Base-by-base conservation (phyloP, 1,139 yeast genomes). In the Kodamaea alishanica region DNA sequence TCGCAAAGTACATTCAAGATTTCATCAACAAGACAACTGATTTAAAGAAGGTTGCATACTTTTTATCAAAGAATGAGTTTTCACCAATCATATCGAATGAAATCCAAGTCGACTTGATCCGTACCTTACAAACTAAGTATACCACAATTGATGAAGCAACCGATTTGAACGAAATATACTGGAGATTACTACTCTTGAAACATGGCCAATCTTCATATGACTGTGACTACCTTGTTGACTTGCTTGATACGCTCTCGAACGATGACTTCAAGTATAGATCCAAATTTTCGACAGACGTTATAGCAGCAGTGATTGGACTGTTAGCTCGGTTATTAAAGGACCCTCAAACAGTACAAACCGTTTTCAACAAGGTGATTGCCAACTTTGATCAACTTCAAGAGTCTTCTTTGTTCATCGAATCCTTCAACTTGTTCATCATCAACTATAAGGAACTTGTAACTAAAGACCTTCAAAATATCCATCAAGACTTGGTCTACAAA, bases 1-100 rank as follows among this genome's bases (percentile, higher is more conserved):
- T 63, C n/a, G 50, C 56, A 1, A 69, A 65, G 12, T 69, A 61
- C 41, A 54, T 81, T n/a, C 80, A 78, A 43, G 71, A 69, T 8
- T 81, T 65, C 43, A 58, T 83, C 11, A 65, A 72, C 35, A 56
- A 54, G 11, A 52, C 67, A 27, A 63, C 74, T 66, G 59, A 43
- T 9, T 39, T 55, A 9, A 45, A 65, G 41, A 60, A 64, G 38
- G 61, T 78, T 32, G 68, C 81, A 1, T 64, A 63, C 24, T 78
- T 79, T 47, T 53, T 77, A 12, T 60, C 67, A 48, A 46, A 42
- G 7, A 30, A 47, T 24, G 46, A 37, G 24, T 39, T 44, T 30
- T 46, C 41, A 6, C 54, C 54, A 24, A 41, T 33, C 20, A 42
- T 52, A 9, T 49, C 60, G 1, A 24, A 35, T 8, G 32, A 32